A percentile compares a stretch with the other conserved stretches of the same genome.
Evolutionary conservation across 495 filamentous ascomycete genomes (phyloP).

Genomic region (Aspergillus sparsus): DNA sequence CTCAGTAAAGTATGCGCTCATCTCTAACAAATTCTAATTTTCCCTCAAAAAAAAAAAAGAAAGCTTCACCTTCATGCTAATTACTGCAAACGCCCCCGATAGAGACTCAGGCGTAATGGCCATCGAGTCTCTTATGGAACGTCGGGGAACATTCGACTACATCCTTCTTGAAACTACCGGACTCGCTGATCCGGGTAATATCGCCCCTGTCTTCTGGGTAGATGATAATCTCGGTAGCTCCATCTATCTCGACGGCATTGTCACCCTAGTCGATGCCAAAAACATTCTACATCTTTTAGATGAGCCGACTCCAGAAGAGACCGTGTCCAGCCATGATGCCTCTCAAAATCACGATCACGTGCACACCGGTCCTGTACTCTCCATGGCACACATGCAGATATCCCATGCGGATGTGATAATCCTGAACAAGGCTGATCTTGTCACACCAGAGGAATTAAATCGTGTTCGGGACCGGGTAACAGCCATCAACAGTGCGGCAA

Average conservation of each 20-base stretch:
- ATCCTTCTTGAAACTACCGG: conserved; percentile 97
- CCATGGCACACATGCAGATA: conserved; percentile 93
- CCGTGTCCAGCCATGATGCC: conserved; percentile 40
- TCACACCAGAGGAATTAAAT: conserved; percentile 66
- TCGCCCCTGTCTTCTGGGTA: conserved; percentile 96
- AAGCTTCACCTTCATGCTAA: neutral
- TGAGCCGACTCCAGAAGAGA: conserved; percentile 64
- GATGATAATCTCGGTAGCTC: conserved; percentile 91
- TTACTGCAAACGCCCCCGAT: conserved; percentile 14
- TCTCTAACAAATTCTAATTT: neutral
- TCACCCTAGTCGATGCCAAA: conserved; percentile 93
- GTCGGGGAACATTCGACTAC: conserved; percentile 92
- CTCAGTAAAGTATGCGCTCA: conserved; percentile 77
- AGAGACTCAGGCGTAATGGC: conserved; percentile 90
- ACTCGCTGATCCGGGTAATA: conserved; percentile 91
- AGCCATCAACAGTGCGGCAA: conserved; percentile 88
- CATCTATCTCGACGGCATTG: conserved; percentile 95
- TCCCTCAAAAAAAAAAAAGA: neutral
- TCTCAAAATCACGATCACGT: conserved; percentile 53
- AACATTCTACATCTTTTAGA: conserved; percentile 82
- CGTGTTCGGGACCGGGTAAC: conserved; percentile 64
- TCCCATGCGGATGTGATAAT: conserved; percentile 96
- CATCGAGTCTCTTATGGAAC: conserved; percentile 94
- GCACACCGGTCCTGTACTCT: conserved; percentile 63
- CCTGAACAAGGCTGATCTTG: conserved; percentile 91